A percentile compares a stretch with the other conserved stretches of the same genome.
Conservation (phyloP, 129 eudicot species). For the carrot (Daucus carota) region DNA sequence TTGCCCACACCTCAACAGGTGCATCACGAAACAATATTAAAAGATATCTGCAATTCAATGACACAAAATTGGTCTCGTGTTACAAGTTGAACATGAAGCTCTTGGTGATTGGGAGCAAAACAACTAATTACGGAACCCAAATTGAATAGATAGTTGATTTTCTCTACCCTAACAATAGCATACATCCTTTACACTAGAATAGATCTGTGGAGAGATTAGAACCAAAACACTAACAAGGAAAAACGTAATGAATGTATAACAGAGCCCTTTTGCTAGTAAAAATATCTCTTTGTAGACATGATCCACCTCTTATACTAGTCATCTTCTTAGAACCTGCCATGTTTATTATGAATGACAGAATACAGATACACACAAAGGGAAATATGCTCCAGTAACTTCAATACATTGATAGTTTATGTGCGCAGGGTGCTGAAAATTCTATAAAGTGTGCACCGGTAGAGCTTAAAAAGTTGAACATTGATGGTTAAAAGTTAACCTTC, state of each 20-base stretch:
- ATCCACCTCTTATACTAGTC: neutral
- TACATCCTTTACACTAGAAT: neutral
- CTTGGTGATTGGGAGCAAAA: neutral
- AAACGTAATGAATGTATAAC: neutral
- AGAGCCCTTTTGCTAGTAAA: neutral
- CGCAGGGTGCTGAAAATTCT: neutral
- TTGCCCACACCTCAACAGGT: constrained; percentile 99
- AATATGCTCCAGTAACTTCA: neutral
- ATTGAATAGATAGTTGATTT: neutral
- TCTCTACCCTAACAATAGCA: neutral
- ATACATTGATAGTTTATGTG: neutral
- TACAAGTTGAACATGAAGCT: constrained; percentile 7
- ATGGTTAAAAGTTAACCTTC: constrained; percentile 53
- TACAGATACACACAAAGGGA: too few species aligned
- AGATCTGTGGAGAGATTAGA: neutral
- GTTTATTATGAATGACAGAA: neutral
- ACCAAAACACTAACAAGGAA: neutral
- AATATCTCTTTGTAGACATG: neutral
- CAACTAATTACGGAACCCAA: neutral
- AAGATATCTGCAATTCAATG: constrained; percentile 57
- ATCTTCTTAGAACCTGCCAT: neutral
- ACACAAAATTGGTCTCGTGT: constrained; percentile 9
- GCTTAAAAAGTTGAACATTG: neutral
- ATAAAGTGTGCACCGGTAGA: neutral
- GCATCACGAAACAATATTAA: constrained; percentile 91